A percentile compares a stretch with the other conserved stretches of the same genome.
Evolutionary conservation across 2,329 filamentous ascomycete genomes (phyloP).

Genomic region (Amesomyces nigricolor): DNA sequence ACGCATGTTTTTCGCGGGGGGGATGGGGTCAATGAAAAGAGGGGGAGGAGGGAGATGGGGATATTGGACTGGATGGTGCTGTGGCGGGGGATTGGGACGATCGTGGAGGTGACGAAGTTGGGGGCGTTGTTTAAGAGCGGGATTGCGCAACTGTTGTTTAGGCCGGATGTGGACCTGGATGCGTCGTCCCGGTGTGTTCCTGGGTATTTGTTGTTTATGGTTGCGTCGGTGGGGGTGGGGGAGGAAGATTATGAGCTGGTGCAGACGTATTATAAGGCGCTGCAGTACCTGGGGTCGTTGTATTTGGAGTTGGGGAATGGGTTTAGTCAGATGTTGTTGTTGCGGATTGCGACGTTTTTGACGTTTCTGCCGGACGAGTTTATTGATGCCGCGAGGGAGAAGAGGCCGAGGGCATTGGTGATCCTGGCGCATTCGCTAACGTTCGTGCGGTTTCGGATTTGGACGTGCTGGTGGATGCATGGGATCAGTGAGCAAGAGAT

Average conservation of each 20-base stretch:
- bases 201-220: slow-evolving; percentile 44
- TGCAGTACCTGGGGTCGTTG: slow-evolving; percentile 47
- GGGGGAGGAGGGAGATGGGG: slow-evolving; percentile 45
- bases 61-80: slow-evolving; percentile 52
- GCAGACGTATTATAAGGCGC: slow-evolving; percentile 40
- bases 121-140: slow-evolving; percentile 36
- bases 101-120: slow-evolving; percentile 38
- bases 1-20: slow-evolving; percentile 47
- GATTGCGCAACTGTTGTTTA: slow-evolving; percentile 43
- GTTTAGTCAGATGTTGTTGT: slow-evolving; percentile 39
- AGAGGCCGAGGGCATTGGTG: slow-evolving; percentile 43
- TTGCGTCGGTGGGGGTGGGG: slow-evolving; percentile 38
- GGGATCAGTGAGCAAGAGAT: slow-evolving; percentile 44
- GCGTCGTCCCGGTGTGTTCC: slow-evolving; percentile 40
- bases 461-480: slow-evolving; percentile 45
- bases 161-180: slow-evolving; percentile 44
- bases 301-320: slow-evolving; percentile 44
- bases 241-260: slow-evolving; percentile 36
- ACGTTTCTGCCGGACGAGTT: slow-evolving; percentile 45
- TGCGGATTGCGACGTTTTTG: slow-evolving; percentile 49
- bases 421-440: slow-evolving; percentile 49
- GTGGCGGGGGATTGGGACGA: slow-evolving; percentile 49
- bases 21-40: no score
- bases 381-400: slow-evolving; percentile 38
- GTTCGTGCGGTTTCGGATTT: slow-evolving; percentile 41